Evolutionary conservation across 306 rosid species (phyloP).

Genomic region (Malus sylvestris): DNA sequence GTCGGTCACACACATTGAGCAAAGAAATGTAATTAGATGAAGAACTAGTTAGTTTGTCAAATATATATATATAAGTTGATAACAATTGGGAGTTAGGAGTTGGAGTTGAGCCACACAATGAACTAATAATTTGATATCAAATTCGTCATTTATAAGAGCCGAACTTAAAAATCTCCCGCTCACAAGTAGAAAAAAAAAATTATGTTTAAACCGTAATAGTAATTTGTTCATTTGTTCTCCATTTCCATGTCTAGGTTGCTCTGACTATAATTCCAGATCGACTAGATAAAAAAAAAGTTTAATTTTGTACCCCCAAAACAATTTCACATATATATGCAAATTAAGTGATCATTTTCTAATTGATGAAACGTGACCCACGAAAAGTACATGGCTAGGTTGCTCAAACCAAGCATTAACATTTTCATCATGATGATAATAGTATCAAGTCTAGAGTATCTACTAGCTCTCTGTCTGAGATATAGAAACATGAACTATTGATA

Average conservation of each 20-base stretch:
- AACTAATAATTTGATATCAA: too few species aligned
- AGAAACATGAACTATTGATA: slow-evolving; percentile 16
- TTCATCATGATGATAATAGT: slow-evolving; percentile 12
- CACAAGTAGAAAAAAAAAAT: too few species aligned
- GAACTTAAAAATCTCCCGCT: too few species aligned
- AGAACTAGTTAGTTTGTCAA: neutral
- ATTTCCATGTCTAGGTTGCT: neutral
- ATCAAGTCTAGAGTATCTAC: slow-evolving; percentile 15
- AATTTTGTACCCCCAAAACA: neutral
- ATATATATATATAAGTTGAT: too few species aligned
- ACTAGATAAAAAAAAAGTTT: neutral
- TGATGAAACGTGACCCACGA: neutral
- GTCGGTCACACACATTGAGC: neutral
- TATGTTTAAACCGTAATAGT: too few species aligned
- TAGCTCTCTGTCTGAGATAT: slow-evolving; percentile 22
- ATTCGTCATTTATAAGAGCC: too few species aligned
- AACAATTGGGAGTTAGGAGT: too few species aligned
- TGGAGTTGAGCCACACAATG: too few species aligned
- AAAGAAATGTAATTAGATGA: neutral
- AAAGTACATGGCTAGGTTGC: neutral
- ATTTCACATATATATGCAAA: neutral
- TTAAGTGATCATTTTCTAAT: neutral
- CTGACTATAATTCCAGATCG: neutral
- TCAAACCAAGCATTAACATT: neutral
- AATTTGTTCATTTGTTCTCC: neutral